A percentile compares a stretch with the other conserved stretches of the same genome.
These are phyloP conservation scores for Notholithocarpus densiflorus DNA, from an alignment of 306 rosid species.

Conservation along the genomic window DNA sequence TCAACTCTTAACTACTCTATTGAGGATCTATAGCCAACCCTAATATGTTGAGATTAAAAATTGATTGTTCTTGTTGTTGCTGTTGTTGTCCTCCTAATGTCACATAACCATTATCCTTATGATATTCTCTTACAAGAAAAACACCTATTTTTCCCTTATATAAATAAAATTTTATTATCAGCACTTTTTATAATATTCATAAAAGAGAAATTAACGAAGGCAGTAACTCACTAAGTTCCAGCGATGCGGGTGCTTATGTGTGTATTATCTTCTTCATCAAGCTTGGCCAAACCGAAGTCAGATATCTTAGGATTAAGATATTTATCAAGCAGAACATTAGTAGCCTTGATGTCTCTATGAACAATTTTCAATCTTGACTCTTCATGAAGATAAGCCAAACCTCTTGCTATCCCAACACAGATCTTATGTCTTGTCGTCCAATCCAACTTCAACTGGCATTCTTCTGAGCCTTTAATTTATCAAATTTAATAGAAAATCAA, in stretches of 20 bases:
- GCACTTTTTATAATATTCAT: neutral
- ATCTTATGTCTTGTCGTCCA: constrained; percentile 32
- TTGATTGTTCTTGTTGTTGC: too few relatives aligned
- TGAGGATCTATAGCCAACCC: too few relatives aligned
- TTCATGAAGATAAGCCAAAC: constrained; percentile 35
- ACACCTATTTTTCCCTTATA: too few relatives aligned
- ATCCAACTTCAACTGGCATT: constrained; percentile 20
- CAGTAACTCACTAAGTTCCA: constrained; percentile 31
- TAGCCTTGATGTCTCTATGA: constrained; percentile 49
- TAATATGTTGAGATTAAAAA: too few relatives aligned
- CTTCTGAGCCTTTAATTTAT: constrained; percentile 10
- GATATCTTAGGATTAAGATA: constrained; percentile 35
- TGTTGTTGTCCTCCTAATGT: too few relatives aligned
- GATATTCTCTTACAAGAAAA: too few relatives aligned
- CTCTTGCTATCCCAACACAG: constrained; percentile 34
- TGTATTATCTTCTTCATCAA: constrained; percentile 39
- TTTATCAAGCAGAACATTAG: constrained; percentile 42
- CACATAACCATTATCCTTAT: too few relatives aligned
- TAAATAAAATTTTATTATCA: neutral
- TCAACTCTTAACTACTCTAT: too few relatives aligned
- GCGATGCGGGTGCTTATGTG: constrained; percentile 41
- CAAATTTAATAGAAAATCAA: neutral
- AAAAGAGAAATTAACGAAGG: neutral
- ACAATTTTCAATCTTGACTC: constrained; percentile 40
- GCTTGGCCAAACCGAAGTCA: constrained; percentile 41